Percentiles rank a stretch among this genome's conserved stretches.
These are phyloP conservation scores for Carex arenaria DNA, from an alignment of 202 grass and related monocot genomes.

Conservation along the genomic window DNA sequence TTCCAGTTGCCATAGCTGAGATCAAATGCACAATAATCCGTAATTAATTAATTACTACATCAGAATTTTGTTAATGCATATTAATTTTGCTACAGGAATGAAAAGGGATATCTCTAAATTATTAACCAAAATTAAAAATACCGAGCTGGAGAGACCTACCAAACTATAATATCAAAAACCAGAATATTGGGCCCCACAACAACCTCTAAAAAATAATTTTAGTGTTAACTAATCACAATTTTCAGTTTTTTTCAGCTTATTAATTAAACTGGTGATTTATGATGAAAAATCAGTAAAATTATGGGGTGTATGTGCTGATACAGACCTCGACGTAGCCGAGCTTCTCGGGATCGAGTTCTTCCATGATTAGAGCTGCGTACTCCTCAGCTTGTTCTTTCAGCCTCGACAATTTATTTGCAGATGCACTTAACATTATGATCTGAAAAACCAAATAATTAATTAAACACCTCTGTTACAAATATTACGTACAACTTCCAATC, in stretches of 20 bases:
- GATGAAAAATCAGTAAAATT: not conserved
- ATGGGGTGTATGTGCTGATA: not conserved
- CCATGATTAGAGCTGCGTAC: conserved; percentile 96
- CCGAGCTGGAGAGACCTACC: not conserved
- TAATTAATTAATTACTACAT: not conserved
- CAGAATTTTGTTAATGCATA: not conserved
- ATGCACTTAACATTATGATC: conserved; percentile 98
- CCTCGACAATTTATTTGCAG: conserved; percentile 75
- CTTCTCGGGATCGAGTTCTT: conserved; percentile 88
- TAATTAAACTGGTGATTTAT: not conserved
- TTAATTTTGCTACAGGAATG: not conserved
- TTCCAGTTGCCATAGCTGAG: conserved; percentile 93
- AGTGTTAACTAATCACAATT: not conserved
- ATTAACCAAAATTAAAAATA: not conserved
- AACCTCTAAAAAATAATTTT: too few species aligned
- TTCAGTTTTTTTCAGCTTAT: not conserved
- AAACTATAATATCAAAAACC: not conserved
- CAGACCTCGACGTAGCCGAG: conserved; percentile 90
- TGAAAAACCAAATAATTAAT: conserved; percentile 26
- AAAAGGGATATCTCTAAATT: not conserved
- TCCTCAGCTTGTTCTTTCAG: conserved; percentile 96
- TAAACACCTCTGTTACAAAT: not conserved
- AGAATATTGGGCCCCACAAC: not conserved
- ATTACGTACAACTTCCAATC: not conserved
- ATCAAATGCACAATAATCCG: not conserved